These are phyloP conservation scores for Anastatica hierochuntica DNA, from an alignment of 345 rosid genomes.

Conservation along the genomic window DNA sequence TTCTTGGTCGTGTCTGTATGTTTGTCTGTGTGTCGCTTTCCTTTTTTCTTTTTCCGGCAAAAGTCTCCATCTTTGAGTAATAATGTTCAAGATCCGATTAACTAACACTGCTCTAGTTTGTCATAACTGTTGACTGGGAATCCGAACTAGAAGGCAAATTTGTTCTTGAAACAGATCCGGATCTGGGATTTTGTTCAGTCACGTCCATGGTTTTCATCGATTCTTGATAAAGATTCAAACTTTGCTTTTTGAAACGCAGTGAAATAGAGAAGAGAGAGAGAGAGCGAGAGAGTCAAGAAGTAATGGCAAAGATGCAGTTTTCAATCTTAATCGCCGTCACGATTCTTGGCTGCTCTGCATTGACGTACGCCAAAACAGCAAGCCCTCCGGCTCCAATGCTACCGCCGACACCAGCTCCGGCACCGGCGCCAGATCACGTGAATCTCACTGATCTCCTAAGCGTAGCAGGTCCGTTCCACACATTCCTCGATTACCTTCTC, in stretches of 20 bases:
- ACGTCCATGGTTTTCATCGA: no score
- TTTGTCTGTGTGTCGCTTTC: background rate
- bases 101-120: background rate
- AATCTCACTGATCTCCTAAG: conserved; percentile 68
- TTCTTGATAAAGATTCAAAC: conserved; percentile 1
- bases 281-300: conserved; percentile 4
- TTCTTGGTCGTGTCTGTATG: background rate
- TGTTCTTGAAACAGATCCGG: conserved; percentile 20
- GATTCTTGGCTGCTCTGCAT: conserved; percentile 29
- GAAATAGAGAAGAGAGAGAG: background rate
- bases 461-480: conserved; percentile 77
- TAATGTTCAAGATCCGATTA: no score
- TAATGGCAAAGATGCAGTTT: conserved; percentile 30
- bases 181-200: conserved; percentile 12
- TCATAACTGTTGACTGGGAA: no score
- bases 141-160: no score
- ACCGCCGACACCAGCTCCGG: conserved; percentile 57
- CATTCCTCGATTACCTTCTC: conserved; percentile 56
- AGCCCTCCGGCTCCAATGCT: conserved; percentile 46
- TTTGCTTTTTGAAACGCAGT: conserved; percentile 5
- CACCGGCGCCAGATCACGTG: conserved; percentile 54
- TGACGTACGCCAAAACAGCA: conserved; percentile 39
- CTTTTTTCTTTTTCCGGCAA: no score
- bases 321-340: conserved; percentile 30
- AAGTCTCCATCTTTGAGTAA: no score